Percentiles rank a stretch among this genome's conserved stretches.
phyloP scores from a whole-genome alignment of 1,139 yeast genomes.

The Suhomyces taliae region DNA sequence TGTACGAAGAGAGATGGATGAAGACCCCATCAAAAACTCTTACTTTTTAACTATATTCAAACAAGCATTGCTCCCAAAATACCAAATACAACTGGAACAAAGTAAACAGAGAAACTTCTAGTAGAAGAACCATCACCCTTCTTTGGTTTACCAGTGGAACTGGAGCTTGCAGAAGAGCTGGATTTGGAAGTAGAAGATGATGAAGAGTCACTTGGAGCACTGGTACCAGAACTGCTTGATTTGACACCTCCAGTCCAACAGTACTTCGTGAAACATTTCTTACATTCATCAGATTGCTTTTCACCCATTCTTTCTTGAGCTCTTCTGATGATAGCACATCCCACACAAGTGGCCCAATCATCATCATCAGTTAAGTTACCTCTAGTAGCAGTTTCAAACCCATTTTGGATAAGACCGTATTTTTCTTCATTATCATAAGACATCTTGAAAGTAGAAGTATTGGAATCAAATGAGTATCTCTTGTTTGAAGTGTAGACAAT shows the following conservation, averaged over 20 bases:
- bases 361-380: conserved; percentile 36
- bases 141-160: conserved; percentile 4
- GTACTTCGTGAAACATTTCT: conserved; percentile 37
- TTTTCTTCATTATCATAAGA: conserved; percentile 38
- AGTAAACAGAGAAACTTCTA: neutral
- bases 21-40: too few relatives aligned
- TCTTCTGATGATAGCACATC: conserved; percentile 48
- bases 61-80: neutral
- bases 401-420: conserved; percentile 34
- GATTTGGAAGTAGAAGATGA: conserved; percentile 4
- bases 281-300: conserved; percentile 42
- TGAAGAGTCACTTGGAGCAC: conserved; percentile 3
- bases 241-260: conserved; percentile 39
- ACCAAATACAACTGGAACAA: neutral
- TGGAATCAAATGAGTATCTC: conserved; percentile 31
- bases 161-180: conserved; percentile 2
- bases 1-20: too few relatives aligned
- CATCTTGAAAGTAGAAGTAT: conserved; percentile 42
- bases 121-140: conserved; percentile 9
- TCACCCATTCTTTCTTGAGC: conserved; percentile 40
- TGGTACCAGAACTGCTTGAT: conserved; percentile 5
- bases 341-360: conserved; percentile 45
- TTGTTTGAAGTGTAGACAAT: conserved; percentile 41
- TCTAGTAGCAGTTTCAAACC: conserved; percentile 40
- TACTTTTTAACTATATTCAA: too few relatives aligned